Evolutionary conservation across 2,329 filamentous ascomycete genomes (phyloP).

Genomic region (Emericellopsis cladophorae): DNA sequence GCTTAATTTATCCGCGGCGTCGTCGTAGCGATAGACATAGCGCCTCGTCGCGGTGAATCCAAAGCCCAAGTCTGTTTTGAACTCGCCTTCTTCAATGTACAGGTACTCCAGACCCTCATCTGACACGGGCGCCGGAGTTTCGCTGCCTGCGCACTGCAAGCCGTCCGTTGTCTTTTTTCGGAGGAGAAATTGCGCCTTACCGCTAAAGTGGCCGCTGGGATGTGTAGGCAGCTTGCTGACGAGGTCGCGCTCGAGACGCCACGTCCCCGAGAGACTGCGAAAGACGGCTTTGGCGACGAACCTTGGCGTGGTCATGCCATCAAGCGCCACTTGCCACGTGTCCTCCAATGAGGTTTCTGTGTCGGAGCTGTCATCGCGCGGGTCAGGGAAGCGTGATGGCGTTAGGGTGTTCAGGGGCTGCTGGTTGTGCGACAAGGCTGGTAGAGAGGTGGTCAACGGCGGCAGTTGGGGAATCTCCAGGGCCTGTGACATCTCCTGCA

Average conservation of each 20-base stretch:
- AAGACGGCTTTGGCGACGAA: constrained; percentile 59
- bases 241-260: constrained; percentile 49
- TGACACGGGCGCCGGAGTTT: constrained; percentile 1
- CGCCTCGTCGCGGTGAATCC: constrained; percentile 49
- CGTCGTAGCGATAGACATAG: constrained; percentile 63
- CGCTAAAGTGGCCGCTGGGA: constrained; percentile 52
- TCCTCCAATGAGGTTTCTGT: constrained; percentile 23
- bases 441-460: constrained; percentile 13
- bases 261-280: constrained; percentile 55
- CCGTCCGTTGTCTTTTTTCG: constrained; percentile 45
- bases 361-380: constrained; percentile 9
- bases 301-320: constrained; percentile 25
- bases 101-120: constrained; percentile 46
- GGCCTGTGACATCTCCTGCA: constrained; percentile 55
- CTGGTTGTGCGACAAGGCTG: constrained; percentile 23
- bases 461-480: constrained; percentile 34
- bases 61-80: constrained; percentile 42
- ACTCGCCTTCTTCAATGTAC: constrained; percentile 55
- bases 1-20: constrained; percentile 44
- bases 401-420: constrained; percentile 40
- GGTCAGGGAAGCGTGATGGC: constrained; percentile 38
- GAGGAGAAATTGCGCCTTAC: constrained; percentile 52
- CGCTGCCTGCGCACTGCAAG: constrained; percentile 17
- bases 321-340: constrained; percentile 27
- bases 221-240: constrained; percentile 40